These are phyloP conservation scores for Ophiostoma australiae DNA, from an alignment of 2,329 filamentous ascomycete species.

Conservation along the genomic window DNA sequence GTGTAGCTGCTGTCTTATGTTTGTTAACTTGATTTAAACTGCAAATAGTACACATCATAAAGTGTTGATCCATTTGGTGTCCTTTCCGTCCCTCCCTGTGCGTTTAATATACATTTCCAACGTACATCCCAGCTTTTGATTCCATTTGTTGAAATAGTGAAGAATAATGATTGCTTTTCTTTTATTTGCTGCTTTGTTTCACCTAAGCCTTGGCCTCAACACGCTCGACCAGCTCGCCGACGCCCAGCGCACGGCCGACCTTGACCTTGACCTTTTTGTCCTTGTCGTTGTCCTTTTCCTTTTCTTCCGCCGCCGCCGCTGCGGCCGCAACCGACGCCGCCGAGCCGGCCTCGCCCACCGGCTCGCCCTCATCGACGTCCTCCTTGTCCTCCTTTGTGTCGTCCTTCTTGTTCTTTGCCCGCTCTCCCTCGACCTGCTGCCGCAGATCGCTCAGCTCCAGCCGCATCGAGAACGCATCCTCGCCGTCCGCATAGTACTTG, in stretches of 20 bases:
- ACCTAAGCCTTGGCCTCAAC: slow-evolving; percentile 48
- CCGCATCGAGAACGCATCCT: slow-evolving; percentile 92
- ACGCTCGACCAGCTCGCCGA: slow-evolving; percentile 71
- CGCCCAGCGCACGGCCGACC: slow-evolving; percentile 73
- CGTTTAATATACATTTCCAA: background rate
- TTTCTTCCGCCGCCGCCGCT: slow-evolving; percentile 28
- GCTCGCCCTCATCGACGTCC: slow-evolving; percentile 59
- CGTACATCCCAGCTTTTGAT: background rate
- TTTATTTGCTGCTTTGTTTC: background rate
- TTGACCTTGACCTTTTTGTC: slow-evolving; percentile 76
- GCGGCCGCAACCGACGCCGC: slow-evolving; percentile 35
- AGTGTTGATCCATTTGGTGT: no score
- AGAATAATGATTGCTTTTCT: background rate
- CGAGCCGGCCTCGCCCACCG: slow-evolving; percentile 61
- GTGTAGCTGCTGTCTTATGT: no score
- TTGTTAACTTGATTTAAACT: no score
- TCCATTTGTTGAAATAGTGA: background rate
- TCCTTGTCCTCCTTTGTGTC: slow-evolving; percentile 28
- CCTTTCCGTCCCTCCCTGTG: no score
- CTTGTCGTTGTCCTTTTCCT: slow-evolving; percentile 29
- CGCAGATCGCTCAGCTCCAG: slow-evolving; percentile 68
- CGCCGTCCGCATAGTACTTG: slow-evolving; percentile 96
- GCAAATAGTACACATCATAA: no score
- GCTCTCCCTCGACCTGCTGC: slow-evolving; percentile 39
- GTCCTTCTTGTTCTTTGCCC: slow-evolving; percentile 22